Evolutionary conservation across 2,329 filamentous ascomycete genomes (phyloP), one percentile per base, ranked within the genome.

Genomic region (Ilyonectria mors-panacis): DNA sequence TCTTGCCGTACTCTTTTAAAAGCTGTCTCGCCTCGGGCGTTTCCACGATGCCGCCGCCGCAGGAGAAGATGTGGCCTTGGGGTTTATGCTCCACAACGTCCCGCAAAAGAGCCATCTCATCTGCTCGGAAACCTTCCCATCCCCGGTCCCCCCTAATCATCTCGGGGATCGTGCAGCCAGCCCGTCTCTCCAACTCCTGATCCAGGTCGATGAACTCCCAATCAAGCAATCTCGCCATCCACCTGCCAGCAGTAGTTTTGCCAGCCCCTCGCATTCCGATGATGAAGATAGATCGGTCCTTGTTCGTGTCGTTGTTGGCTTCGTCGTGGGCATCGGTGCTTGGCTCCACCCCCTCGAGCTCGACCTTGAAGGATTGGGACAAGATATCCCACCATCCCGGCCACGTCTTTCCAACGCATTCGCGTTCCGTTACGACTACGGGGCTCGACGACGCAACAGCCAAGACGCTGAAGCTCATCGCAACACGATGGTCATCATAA

Each of bases 211-310:
- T 83, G 67, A 97, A 91, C 7, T 92, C 90, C 77, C 94, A 91
- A 56, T 90, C 89, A 1, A 98, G 85, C 30, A 92, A 88, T 67
- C 88, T 88, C 1, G 93, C 91, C 76, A 96, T 92, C 94, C 95
- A 97, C 15, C 89, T 88, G 59, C 96, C 96, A 39, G 93, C 92
- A 0, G 96, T 99, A 0, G 96, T 98, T 84, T 99, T 99, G 28
- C 96, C 96, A 45, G 95, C 96, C 63, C 96, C 96, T 71, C 96
- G 91, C 96, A 99, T 99, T 10, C 96, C 96, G 72, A 99, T 95
- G 67, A 99, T 92, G 82, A 98, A 94, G 58, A 98, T 91, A 0
- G 95, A 97, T 54, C 88, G 87, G 73, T 89, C 81, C 35, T 78
- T 71, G 13, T 58, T 28, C 6, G 48, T 23, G 4, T 60, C 45